A percentile compares a stretch with the other conserved stretches of the same genome.
Conservation (phyloP, 208 protist species). For the Leishmania arabica region DNA sequence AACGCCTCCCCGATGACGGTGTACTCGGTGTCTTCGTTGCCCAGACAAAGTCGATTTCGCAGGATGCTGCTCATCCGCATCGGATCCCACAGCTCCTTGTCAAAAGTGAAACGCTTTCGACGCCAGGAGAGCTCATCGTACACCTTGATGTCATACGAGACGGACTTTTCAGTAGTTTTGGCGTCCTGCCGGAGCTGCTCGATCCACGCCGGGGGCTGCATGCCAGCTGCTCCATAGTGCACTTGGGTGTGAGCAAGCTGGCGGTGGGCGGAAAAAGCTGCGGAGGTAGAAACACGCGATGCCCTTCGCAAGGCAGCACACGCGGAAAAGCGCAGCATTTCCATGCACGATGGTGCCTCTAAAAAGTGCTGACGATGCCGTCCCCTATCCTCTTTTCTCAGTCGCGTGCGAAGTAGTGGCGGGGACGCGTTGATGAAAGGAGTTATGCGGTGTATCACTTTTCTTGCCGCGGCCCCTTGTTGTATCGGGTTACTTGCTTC, state of each 20-base stretch:
- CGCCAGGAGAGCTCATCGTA: slow-evolving; percentile 88
- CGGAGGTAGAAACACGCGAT: background rate
- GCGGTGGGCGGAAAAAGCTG: background rate
- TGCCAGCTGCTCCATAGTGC: background rate
- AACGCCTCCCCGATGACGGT: slow-evolving; percentile 93
- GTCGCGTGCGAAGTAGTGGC: background rate
- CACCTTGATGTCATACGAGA: slow-evolving; percentile 90
- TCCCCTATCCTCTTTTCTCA: background rate
- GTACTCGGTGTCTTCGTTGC: slow-evolving; percentile 85
- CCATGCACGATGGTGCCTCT: background rate
- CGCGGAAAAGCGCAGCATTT: slow-evolving; percentile 21
- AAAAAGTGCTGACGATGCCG: background rate
- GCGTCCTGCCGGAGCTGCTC: slow-evolving; percentile 65
- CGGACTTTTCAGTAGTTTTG: slow-evolving; percentile 70
- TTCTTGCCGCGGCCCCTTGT: background rate
- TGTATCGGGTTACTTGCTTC: background rate
- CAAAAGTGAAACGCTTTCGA: slow-evolving; percentile 72
- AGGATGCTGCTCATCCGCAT: slow-evolving; percentile 81
- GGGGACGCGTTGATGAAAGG: background rate
- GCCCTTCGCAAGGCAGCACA: background rate
- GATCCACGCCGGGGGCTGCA: slow-evolving; percentile 63
- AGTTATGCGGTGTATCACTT: background rate
- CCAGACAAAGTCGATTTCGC: slow-evolving; percentile 78
- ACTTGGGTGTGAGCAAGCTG: background rate
- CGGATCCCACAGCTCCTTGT: slow-evolving; percentile 86